Percentiles rank a stretch among this genome's conserved stretches.
phyloP scores from a whole-genome alignment of 169 alveolate genomes.

The Plasmodium vivax region DNA sequence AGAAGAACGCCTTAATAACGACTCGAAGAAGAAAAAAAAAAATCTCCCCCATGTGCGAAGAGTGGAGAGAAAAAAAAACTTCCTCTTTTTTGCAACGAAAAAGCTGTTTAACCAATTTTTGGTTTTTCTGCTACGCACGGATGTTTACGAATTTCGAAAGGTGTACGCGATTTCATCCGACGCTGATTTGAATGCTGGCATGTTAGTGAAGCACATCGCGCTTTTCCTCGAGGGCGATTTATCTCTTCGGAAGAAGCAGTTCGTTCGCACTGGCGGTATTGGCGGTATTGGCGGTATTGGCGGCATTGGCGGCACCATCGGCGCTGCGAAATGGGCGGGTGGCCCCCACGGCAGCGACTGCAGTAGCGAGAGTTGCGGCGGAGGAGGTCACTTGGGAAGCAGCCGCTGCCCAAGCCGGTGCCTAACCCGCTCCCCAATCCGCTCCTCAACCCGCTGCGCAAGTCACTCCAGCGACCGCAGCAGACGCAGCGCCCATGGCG shows the following conservation, averaged over 20 bases:
- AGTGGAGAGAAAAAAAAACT: not conserved
- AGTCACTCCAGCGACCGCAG: not conserved
- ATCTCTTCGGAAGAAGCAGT: slow-evolving; percentile 1
- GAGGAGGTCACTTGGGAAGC: not conserved
- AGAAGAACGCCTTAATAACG: not conserved
- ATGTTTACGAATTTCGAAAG: slow-evolving; percentile 27
- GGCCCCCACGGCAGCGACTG: not conserved
- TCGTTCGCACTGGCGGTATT: not conserved
- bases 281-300: not conserved
- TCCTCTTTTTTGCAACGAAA: slow-evolving; percentile 47
- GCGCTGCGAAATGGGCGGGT: not conserved
- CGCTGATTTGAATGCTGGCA: slow-evolving; percentile 16
- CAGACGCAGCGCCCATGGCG: not conserved
- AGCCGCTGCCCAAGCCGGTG: not conserved
- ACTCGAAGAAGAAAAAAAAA: not conserved
- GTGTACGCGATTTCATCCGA: slow-evolving; percentile 13
- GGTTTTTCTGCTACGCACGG: slow-evolving; percentile 42
- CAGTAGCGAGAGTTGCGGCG: not conserved
- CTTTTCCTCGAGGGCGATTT: slow-evolving; percentile 25
- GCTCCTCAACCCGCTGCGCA: not conserved
- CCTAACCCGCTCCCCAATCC: too few species aligned
- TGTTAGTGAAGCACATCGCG: slow-evolving; percentile 15
- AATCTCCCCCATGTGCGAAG: not conserved
- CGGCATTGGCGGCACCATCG: not conserved
- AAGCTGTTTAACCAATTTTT: slow-evolving; percentile 54